Percentiles rank a stretch among this genome's conserved stretches.
Conservation (phyloP, 495 filamentous ascomycete genomes). For the Jackrogersella multiformis region DNA sequence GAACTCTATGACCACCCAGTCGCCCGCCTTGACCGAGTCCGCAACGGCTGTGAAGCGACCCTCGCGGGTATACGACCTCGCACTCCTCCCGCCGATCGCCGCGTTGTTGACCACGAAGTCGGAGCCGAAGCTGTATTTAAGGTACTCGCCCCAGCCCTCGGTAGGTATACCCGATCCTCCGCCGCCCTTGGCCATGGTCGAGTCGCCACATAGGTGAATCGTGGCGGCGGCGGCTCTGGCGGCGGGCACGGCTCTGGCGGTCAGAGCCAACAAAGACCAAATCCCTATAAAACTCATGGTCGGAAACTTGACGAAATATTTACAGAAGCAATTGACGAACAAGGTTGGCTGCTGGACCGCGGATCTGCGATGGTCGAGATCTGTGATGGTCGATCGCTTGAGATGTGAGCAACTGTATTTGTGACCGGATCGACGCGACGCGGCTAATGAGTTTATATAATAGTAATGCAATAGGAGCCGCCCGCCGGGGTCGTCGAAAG, state of each 20-base stretch:
- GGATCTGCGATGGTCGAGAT: no score
- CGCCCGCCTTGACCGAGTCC: constrained; percentile 47
- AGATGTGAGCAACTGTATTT: neutral
- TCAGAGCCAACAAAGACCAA: constrained; percentile 14
- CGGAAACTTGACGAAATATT: neutral
- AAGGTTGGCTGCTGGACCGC: neutral
- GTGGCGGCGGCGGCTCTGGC: constrained; percentile 24
- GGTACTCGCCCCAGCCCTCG: constrained; percentile 53
- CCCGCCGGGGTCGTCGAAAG: neutral
- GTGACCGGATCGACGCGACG: constrained; percentile 4
- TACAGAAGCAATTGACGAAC: neutral
- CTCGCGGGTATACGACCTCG: constrained; percentile 57
- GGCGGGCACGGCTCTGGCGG: constrained; percentile 22
- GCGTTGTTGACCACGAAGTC: constrained; percentile 51
- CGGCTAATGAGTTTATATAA: constrained; percentile 16
- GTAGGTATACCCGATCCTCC: constrained; percentile 46
- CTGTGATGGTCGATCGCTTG: constrained; percentile 14
- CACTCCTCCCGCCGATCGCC: constrained; percentile 56
- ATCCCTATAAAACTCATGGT: constrained; percentile 19
- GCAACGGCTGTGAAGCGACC: constrained; percentile 55
- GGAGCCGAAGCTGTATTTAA: constrained; percentile 45
- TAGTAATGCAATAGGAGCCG: neutral
- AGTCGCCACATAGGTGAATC: constrained; percentile 65
- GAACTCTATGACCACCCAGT: constrained; percentile 62
- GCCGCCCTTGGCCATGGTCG: constrained; percentile 61